phyloP scores from a whole-genome alignment of 345 rosid genomes.

The Acer campestre region DNA sequence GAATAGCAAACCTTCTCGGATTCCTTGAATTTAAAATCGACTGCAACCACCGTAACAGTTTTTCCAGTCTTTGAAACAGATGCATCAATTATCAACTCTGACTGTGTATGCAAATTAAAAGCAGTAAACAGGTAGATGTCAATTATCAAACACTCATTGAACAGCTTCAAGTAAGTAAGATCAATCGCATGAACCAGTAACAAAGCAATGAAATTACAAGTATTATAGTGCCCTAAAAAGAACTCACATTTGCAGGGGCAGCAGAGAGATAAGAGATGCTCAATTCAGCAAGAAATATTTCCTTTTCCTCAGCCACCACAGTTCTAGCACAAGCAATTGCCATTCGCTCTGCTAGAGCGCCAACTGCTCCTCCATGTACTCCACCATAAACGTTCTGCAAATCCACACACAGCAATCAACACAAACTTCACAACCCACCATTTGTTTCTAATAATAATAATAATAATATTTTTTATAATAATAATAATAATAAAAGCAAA shows the following conservation, averaged over 20 bases:
- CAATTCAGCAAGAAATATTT: constrained; percentile 69
- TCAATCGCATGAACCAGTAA: no score
- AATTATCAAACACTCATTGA: no score
- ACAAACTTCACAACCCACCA: no score
- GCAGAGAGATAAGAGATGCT: constrained; percentile 65
- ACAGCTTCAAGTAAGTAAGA: no score
- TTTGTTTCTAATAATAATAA: no score
- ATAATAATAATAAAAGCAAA: no score
- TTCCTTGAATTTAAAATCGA: constrained; percentile 58
- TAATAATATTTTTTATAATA: no score
- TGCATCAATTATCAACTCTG: constrained; percentile 62
- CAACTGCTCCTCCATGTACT: constrained; percentile 73
- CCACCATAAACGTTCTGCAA: constrained; percentile 55
- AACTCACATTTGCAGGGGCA: constrained; percentile 40
- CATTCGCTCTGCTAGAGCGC: constrained; percentile 66
- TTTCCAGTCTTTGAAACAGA: constrained; percentile 67
- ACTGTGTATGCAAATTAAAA: constrained; percentile 27
- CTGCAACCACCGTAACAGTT: constrained; percentile 56
- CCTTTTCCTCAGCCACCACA: constrained; percentile 54
- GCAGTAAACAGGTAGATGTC: no score
- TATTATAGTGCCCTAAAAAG: not conserved
- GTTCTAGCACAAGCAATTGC: constrained; percentile 68
- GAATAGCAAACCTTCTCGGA: constrained; percentile 47
- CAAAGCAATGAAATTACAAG: no score
- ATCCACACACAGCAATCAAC: not conserved